Evolutionary conservation across 768 basidiomycete species (phyloP).

Genomic region (Suillus variegatus): DNA sequence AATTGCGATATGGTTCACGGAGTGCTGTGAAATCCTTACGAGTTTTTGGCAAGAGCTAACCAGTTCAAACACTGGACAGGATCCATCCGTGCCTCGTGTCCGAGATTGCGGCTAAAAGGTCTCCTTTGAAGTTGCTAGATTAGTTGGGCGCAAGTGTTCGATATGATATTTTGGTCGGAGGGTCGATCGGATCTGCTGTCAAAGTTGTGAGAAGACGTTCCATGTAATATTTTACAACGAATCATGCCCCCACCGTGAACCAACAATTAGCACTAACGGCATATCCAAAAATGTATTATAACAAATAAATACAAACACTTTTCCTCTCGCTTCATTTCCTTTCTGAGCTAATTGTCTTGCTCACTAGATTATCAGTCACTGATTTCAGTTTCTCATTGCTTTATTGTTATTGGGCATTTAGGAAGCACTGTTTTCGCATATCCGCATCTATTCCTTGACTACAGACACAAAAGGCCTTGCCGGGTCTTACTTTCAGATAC

Average conservation of each 20-base stretch:
- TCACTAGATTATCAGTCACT: slow-evolving; percentile 8
- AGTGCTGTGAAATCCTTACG: slow-evolving; percentile 12
- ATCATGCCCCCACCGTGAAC: slow-evolving; percentile 9
- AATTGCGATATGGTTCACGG: slow-evolving; percentile 21
- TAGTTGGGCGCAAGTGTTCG: slow-evolving; percentile 25
- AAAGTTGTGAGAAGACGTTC: slow-evolving; percentile 14
- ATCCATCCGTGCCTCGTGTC: slow-evolving; percentile 11
- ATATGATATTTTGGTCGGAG: slow-evolving; percentile 8
- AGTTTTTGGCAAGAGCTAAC: slow-evolving; percentile 18
- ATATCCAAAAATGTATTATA: slow-evolving; percentile 22
- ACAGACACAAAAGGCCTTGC: slow-evolving; percentile 36
- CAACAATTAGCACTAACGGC: slow-evolving; percentile 34
- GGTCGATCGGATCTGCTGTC: slow-evolving; percentile 28
- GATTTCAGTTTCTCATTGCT: slow-evolving; percentile 32
- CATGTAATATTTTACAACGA: slow-evolving; percentile 15
- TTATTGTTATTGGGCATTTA: slow-evolving; percentile 34
- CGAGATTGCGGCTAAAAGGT: slow-evolving; percentile 19
- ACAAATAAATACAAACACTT: slow-evolving; percentile 13
- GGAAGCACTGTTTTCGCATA: slow-evolving; percentile 26
- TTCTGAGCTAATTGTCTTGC: slow-evolving; percentile 37
- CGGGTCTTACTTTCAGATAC: slow-evolving; percentile 21
- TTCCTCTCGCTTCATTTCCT: slow-evolving; percentile 25
- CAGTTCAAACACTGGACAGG: slow-evolving; percentile 7
- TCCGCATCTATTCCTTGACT: slow-evolving; percentile 33
- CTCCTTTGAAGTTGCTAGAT: slow-evolving; percentile 34